These are phyloP conservation scores for Penicillium sp. DNA, from an alignment of 2,329 filamentous ascomycete genomes.

Conservation along the genomic window DNA sequence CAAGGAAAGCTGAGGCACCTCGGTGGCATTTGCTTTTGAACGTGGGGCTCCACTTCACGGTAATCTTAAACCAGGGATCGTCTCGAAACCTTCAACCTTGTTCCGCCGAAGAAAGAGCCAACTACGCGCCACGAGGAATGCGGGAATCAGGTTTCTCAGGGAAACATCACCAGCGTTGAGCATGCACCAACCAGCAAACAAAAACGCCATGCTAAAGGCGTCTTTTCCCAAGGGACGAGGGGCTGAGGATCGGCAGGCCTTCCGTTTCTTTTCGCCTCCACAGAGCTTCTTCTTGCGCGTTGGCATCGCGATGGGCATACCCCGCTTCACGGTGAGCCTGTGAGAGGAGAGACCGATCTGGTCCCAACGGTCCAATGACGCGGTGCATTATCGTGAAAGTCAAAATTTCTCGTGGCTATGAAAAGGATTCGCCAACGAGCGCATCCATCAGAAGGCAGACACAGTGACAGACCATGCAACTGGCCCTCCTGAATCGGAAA, in stretches of 20 bases:
- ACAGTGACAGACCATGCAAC: neutral
- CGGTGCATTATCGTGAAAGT: neutral
- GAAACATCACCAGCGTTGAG: neutral
- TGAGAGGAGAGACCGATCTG: conserved; percentile 4
- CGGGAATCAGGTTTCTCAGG: neutral
- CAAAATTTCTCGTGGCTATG: conserved; percentile 4
- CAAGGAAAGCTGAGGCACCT: conserved; percentile 7
- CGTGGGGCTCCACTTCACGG: conserved; percentile 21
- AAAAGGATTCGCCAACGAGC: neutral
- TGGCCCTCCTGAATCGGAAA: conserved; percentile 11
- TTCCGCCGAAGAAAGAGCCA: neutral
- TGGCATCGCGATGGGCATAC: conserved; percentile 1
- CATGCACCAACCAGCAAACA: neutral
- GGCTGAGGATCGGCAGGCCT: conserved; percentile 10
- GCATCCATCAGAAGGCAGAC: neutral
- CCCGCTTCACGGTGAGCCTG: neutral
- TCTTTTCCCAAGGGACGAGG: neutral
- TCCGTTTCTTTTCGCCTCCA: conserved; percentile 7
- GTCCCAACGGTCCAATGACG: conserved; percentile 9
- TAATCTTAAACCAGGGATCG: conserved; percentile 18
- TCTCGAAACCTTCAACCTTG: conserved; percentile 16
- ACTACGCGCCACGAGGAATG: conserved; percentile 8
- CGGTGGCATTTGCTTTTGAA: conserved; percentile 20
- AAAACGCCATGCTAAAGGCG: neutral
- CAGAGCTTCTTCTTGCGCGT: conserved; percentile 2